Base-by-base conservation (phyloP, 2,329 filamentous ascomycete species). In the Thermoascus crustaceus region DNA sequence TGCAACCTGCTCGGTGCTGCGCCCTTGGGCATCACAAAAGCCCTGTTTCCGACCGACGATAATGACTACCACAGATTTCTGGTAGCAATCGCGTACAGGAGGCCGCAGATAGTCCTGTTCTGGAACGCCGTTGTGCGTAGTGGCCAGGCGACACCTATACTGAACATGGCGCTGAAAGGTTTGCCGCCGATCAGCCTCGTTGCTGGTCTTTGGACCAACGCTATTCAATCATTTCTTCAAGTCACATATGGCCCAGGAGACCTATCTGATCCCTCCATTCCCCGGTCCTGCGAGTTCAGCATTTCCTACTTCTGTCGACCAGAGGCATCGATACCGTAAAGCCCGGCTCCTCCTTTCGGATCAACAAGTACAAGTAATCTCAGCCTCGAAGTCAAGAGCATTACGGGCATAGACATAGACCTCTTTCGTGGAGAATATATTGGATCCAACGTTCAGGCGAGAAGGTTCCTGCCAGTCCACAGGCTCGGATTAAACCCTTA, bases 1-100 rank as follows among this genome's bases (percentile, higher is more conserved):
- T 52, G 48, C 38, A 51, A 45, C 27, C 32, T 51, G 2, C 2
- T 42, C 10, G 46, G 48, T 11, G 48, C 42, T 26, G 37, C 24
- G 20, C 48, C 38, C 24, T 30, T 44, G 17, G 49, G 41, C 14
- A 27, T 49, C n/a, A 35, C 7, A 13, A 40, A 39, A 31, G 45
- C 39, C 8, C 34, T 46, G n/a, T 35, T 37, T 36, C 34, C 9
- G 11, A 21, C 27, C 20, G 34, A 36, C 9, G 20, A 36, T 27
- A 31, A 21, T 30, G n/a, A n/a, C n/a, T n/a, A n/a, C n/a, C n/a
- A n/a, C n/a, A n/a, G n/a, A n/a, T n/a, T n/a, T n/a, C n/a, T n/a
- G n/a, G n/a, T n/a, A n/a, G n/a, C n/a, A n/a, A n/a, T n/a, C n/a
- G n/a, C n/a, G n/a, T n/a, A n/a, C n/a, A n/a, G n/a, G n/a, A n/a